Conservation (phyloP, 176 grass and related monocot genomes). For the Avena eriantha region DNA sequence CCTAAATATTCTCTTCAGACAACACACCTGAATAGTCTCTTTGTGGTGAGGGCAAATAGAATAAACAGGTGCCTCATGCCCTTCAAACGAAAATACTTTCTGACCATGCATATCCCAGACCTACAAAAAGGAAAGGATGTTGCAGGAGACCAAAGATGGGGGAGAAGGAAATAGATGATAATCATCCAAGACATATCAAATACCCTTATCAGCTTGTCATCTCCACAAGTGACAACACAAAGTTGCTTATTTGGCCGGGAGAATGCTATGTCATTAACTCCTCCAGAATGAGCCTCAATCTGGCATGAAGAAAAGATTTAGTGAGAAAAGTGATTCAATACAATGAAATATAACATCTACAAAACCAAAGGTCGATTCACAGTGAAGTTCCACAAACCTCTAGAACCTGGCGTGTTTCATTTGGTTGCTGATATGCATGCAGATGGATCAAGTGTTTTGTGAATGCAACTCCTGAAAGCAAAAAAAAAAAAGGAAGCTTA, state of each 20-base stretch:
- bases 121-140: constrained; percentile 57
- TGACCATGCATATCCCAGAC: constrained; percentile 91
- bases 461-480: constrained; percentile 82
- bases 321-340: background rate
- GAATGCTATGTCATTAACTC: constrained; percentile 98
- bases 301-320: constrained; percentile 50
- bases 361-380: background rate
- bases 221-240: constrained; percentile 95
- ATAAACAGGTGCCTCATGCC: constrained; percentile 94
- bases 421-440: constrained; percentile 78
- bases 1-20: constrained; percentile 8
- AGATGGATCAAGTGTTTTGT: constrained; percentile 93
- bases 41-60: constrained; percentile 95
- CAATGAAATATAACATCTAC: constrained; percentile 27
- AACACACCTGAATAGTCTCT: constrained; percentile 88
- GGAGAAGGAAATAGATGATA: constrained; percentile 25
- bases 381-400: constrained; percentile 58
- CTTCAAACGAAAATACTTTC: constrained; percentile 81
- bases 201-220: constrained; percentile 97
- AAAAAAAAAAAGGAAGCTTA: constrained; percentile 24
- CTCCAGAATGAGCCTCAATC: constrained; percentile 95
- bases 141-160: constrained; percentile 30
- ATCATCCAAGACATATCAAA: constrained; percentile 35
- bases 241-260: constrained; percentile 80
- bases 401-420: constrained; percentile 77